These are phyloP conservation scores for Penicillium olsonii DNA, from an alignment of 2,329 filamentous ascomycete genomes.

Conservation along the genomic window DNA sequence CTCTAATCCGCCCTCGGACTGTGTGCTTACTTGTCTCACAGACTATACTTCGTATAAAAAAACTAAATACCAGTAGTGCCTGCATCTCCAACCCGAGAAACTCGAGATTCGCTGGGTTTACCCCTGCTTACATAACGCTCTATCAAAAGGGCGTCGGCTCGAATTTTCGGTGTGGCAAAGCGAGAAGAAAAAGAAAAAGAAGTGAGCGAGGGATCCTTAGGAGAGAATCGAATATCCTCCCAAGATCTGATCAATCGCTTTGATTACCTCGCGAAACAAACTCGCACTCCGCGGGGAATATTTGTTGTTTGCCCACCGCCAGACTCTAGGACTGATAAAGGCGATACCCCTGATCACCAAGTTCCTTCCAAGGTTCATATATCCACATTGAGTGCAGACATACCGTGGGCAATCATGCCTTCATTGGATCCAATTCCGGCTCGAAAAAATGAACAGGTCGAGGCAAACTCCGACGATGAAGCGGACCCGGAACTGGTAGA, in stretches of 20 bases:
- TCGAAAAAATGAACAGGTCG: slow-evolving; percentile 14
- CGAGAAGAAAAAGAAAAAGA: background rate
- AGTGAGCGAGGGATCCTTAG: background rate
- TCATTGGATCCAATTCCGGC: slow-evolving; percentile 19
- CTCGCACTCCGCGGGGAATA: background rate
- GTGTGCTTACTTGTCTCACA: no score
- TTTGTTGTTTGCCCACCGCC: slow-evolving; percentile 2
- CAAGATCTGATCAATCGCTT: background rate
- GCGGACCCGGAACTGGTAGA: slow-evolving; percentile 84
- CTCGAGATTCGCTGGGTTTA: no score
- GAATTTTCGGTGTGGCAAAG: slow-evolving; percentile 23
- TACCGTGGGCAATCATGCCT: slow-evolving; percentile 13
- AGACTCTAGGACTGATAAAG: background rate
- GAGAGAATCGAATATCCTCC: background rate
- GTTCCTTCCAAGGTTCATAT: background rate
- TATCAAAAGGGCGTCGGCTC: slow-evolving; percentile 14
- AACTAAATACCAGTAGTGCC: no score
- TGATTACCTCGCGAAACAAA: no score
- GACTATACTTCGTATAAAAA: no score
- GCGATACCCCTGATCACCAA: slow-evolving; percentile 5
- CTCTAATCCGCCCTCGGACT: no score
- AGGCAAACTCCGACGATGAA: slow-evolving; percentile 84
- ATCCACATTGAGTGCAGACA: background rate
- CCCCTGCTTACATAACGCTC: slow-evolving; percentile 17
- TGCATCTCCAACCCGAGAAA: no score